A percentile compares a stretch with the other conserved stretches of the same genome.
Conservation (phyloP, 495 filamentous ascomycete species). For the Coniosporium apollinis region DNA sequence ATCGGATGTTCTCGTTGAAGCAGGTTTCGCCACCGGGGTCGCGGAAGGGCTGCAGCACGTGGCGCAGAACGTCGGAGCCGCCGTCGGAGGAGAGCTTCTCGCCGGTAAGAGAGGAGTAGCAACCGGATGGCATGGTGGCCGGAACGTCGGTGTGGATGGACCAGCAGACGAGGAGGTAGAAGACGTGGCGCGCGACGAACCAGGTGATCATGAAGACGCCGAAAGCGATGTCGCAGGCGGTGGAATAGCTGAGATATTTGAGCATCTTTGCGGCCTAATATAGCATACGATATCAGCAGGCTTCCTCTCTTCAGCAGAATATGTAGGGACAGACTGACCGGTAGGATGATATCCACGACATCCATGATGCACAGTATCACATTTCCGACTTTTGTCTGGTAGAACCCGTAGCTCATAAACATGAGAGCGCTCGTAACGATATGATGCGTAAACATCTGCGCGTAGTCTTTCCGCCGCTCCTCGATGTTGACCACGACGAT, state of each 20-base stretch:
- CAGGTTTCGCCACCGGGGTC: constrained; percentile 55
- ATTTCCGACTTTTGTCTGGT: constrained; percentile 72
- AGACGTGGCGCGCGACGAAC: constrained; percentile 67
- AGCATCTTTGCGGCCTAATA: constrained; percentile 94
- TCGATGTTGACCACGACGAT: constrained; percentile 90
- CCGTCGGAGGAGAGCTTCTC: constrained; percentile 37
- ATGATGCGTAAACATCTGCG: constrained; percentile 92
- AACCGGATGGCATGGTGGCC: constrained; percentile 43
- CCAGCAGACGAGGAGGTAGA: constrained; percentile 62
- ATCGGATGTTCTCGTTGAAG: constrained; percentile 55
- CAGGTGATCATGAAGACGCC: constrained; percentile 75
- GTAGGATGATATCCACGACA: constrained; percentile 71
- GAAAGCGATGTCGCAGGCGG: constrained; percentile 67
- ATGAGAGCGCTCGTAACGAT: constrained; percentile 74
- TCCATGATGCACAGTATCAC: constrained; percentile 89
- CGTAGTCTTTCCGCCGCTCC: constrained; percentile 81
- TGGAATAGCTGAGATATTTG: constrained; percentile 67
- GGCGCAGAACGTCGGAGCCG: constrained; percentile 36
- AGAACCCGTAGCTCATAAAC: constrained; percentile 63
- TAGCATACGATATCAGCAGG: constrained; percentile 12
- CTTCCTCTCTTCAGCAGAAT: not conserved
- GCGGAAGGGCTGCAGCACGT: constrained; percentile 54
- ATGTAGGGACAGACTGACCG: constrained; percentile 40
- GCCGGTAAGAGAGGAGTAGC: constrained; percentile 35
- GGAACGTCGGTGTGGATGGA: constrained; percentile 62